Evolutionary conservation across 257 asterid genomes (phyloP), one percentile per base, ranked within the genome.

Genomic region (Gentiana dahurica): DNA sequence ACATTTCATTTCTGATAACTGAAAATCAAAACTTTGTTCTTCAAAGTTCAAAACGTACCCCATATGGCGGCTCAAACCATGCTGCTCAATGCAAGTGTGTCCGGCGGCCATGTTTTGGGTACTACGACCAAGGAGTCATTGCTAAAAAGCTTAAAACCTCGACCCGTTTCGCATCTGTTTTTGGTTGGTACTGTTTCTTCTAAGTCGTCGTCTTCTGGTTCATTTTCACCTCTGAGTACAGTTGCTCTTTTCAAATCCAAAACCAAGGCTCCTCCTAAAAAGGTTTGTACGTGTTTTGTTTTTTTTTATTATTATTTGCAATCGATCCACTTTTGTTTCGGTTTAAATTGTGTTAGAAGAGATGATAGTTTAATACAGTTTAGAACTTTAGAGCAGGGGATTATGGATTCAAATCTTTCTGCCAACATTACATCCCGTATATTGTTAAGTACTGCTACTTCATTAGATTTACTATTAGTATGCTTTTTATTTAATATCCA

Each of bases 231-330:
- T 3, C 47, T 57, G 11, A 15, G 81, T 0, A 75, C 73, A n/a
- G 68, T 79, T 34, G 88, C 94, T 34, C 63, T 84, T 15, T 87
- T 84, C 86, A 84, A 84, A 70, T 60, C 95, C 12, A 87, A 87
- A 65, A 10, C 95, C 67, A 87, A 87, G 63, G 95, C 91, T 71
- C 86, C 95, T 49, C 53, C 76, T n/a, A 86, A 81, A 66, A 82
- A 78, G 89, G 95, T 73, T 7, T 4, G 24, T 24, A 24, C 24
- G 24, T 24, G 24, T 24, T 24, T 24, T 24, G 24, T 24, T 24
- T 24, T 24, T 24, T n/a, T n/a, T n/a, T n/a, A n/a, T n/a, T n/a
- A n/a, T n/a, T n/a, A n/a, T n/a, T n/a, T n/a, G n/a, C n/a, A n/a
- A n/a, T n/a, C n/a, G n/a, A n/a, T n/a, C n/a, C n/a, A n/a, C n/a